Base-by-base conservation (phyloP, 306 rosid species). In the Fragaria iinumae region DNA sequence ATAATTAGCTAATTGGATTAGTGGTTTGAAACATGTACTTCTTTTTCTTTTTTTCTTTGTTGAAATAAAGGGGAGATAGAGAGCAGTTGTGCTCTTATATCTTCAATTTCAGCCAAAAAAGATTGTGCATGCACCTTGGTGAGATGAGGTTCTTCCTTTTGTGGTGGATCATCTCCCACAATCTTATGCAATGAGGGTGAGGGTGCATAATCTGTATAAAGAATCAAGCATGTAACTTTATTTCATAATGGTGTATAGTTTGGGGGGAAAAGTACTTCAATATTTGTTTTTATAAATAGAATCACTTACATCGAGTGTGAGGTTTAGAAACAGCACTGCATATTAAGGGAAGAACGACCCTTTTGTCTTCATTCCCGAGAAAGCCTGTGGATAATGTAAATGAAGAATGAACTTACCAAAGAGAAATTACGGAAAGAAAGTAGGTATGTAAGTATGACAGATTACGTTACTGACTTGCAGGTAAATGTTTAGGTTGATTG, bases 141-240 rank as follows among this genome's bases (percentile, higher is more conserved):
- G 59, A 77, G 60, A 77, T 76, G 67, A 55, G 36, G 50, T 55
- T 29, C 84, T 81, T 81, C 82, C 38, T 84, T 87, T 45, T 69
- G 72, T 18, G 85, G 81, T 69, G 81, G 75, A 91, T 86, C 92
- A 80, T 87, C 87, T 32, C 88, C 92, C 87, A 90, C 92, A 79
- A 87, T 77, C 75, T 29, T 59, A 23, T 87, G 88, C 63, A 87
- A 80, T 29, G 32, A 29, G 32, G 32, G 32, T 78, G 83, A 68
- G 5, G 82, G 90, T 53, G 76, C 55, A 80, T 75, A 69, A 74
- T 83, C 90, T 86, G 81, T 71, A 70, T 25, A 17, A 34, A 5
- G 9, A 80, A 44, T 36, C 4, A n/a, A 48, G 73, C 50, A n/a
- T 21, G 3, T 49, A n/a, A 20, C 23, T 21, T 20, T 6, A 23